Percentiles rank a stretch among this genome's conserved stretches.
These are phyloP conservation scores for Skeletonema grethae DNA, from an alignment of 108 stramenopile species.

Conservation along the genomic window DNA sequence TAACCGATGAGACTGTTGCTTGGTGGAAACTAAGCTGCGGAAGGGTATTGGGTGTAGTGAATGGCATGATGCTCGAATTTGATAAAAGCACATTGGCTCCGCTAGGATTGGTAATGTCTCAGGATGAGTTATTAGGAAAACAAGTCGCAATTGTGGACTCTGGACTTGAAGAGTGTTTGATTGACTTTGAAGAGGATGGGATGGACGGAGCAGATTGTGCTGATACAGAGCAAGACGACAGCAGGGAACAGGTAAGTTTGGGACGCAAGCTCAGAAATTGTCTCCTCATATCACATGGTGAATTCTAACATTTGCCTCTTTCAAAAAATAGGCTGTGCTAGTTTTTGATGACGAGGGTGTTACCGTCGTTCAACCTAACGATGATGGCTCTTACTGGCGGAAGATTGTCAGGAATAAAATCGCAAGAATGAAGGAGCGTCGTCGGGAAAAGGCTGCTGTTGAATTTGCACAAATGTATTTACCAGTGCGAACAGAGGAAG, in stretches of 20 bases:
- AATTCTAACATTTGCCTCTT: not conserved
- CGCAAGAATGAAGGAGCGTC: slow-evolving; percentile 65
- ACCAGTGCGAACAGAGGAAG: slow-evolving; percentile 36
- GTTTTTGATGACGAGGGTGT: slow-evolving; percentile 49
- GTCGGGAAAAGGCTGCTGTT: slow-evolving; percentile 69
- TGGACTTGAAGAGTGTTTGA: slow-evolving; percentile 46
- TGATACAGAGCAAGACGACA: slow-evolving; percentile 27
- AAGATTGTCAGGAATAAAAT: slow-evolving; percentile 76
- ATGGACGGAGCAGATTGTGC: slow-evolving; percentile 57
- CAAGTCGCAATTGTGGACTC: slow-evolving; percentile 56
- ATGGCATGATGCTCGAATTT: slow-evolving; percentile 78
- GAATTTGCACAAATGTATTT: slow-evolving; percentile 51
- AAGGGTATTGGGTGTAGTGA: slow-evolving; percentile 73
- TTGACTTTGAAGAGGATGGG: slow-evolving; percentile 49
- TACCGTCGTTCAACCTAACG: slow-evolving; percentile 68
- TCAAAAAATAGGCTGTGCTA: slow-evolving; percentile 29
- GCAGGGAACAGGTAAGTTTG: slow-evolving; percentile 41
- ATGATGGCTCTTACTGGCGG: slow-evolving; percentile 76
- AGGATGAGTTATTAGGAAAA: slow-evolving; percentile 55
- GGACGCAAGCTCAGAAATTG: not conserved
- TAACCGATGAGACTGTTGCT: slow-evolving; percentile 60
- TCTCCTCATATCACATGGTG: not conserved
- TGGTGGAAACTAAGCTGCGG: slow-evolving; percentile 83
- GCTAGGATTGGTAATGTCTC: slow-evolving; percentile 64
- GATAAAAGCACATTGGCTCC: slow-evolving; percentile 70